Percentiles rank a stretch among this genome's conserved stretches.
phyloP scores from a whole-genome alignment of 2,329 filamentous ascomycete genomes.

The Trematosphaeria pertusa region DNA sequence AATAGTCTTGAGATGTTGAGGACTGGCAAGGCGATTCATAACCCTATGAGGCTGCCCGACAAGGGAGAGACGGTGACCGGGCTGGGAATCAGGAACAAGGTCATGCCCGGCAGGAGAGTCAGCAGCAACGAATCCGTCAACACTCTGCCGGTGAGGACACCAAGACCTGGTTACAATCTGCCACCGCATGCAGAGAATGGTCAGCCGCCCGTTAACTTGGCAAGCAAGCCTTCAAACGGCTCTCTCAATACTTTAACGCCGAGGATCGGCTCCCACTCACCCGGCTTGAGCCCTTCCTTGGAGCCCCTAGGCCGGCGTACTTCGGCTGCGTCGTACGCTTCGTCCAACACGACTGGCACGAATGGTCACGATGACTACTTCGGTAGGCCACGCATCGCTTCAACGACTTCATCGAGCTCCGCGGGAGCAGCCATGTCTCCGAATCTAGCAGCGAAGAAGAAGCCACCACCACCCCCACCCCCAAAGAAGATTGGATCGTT shows the following conservation, averaged over 20 bases:
- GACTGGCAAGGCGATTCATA: slow-evolving; percentile 70
- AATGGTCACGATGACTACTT: slow-evolving; percentile 45
- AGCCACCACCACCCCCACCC: slow-evolving; percentile 75
- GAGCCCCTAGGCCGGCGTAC: slow-evolving; percentile 39
- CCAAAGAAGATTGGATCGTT: slow-evolving; percentile 63
- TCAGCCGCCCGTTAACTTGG: slow-evolving; percentile 34
- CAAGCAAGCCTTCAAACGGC: slow-evolving; percentile 43
- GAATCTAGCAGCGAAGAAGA: slow-evolving; percentile 68
- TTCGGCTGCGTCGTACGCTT: slow-evolving; percentile 41
- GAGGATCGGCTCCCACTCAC: slow-evolving; percentile 41
- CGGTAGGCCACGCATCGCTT: slow-evolving; percentile 54
- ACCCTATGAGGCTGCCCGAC: slow-evolving; percentile 60
- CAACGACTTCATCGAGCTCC: slow-evolving; percentile 43
- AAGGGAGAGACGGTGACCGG: slow-evolving; percentile 55
- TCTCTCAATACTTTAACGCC: slow-evolving; percentile 44
- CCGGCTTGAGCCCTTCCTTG: slow-evolving; percentile 34
- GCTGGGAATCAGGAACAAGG: slow-evolving; percentile 55
- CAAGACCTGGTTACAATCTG: slow-evolving; percentile 31
- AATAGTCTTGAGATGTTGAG: slow-evolving; percentile 66
- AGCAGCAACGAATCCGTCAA: slow-evolving; percentile 47
- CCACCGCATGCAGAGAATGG: slow-evolving; percentile 35
- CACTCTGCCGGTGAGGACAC: slow-evolving; percentile 36
- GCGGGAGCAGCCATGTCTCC: slow-evolving; percentile 41
- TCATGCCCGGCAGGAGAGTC: slow-evolving; percentile 35
- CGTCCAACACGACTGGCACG: slow-evolving; percentile 32